These are phyloP conservation scores for Acrodontium crateriforme DNA, from an alignment of 2,329 filamentous ascomycete species.

Conservation along the genomic window DNA sequence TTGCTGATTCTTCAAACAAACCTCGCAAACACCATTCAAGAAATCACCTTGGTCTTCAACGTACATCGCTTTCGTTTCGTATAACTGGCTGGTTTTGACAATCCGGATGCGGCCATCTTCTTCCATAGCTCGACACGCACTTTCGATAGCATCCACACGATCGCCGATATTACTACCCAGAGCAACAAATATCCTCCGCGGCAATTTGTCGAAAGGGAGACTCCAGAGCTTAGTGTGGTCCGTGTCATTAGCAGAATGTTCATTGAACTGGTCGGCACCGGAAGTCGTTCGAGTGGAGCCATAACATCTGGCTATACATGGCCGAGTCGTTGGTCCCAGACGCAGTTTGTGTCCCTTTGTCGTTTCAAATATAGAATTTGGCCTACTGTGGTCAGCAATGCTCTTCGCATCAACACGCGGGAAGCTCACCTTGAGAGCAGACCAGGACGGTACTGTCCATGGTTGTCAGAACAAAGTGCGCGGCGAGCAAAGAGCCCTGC, in stretches of 20 bases:
- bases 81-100: constrained; percentile 70
- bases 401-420: too few relatives aligned
- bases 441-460: too few relatives aligned
- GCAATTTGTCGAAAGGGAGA: not conserved
- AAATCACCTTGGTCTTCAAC: constrained; percentile 78
- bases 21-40: constrained; percentile 85
- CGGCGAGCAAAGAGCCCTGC: not conserved
- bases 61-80: constrained; percentile 96
- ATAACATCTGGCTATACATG: too few relatives aligned
- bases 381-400: not conserved
- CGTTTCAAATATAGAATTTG: not conserved
- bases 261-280: not conserved
- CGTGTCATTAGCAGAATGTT: not conserved
- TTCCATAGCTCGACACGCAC: constrained; percentile 67
- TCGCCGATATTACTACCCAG: constrained; percentile 89
- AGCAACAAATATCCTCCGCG: constrained; percentile 54
- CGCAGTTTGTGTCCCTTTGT: too few relatives aligned
- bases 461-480: too few relatives aligned
- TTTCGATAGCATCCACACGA: constrained; percentile 70
- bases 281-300: too few relatives aligned
- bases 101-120: constrained; percentile 53
- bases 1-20: constrained; percentile 31
- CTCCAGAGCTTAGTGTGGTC: not conserved
- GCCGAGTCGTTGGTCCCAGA: too few relatives aligned
- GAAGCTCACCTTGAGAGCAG: too few relatives aligned